Evolutionary conservation across 2,329 filamentous ascomycete genomes (phyloP).

Genomic region (Neofusicoccum sp.): DNA sequence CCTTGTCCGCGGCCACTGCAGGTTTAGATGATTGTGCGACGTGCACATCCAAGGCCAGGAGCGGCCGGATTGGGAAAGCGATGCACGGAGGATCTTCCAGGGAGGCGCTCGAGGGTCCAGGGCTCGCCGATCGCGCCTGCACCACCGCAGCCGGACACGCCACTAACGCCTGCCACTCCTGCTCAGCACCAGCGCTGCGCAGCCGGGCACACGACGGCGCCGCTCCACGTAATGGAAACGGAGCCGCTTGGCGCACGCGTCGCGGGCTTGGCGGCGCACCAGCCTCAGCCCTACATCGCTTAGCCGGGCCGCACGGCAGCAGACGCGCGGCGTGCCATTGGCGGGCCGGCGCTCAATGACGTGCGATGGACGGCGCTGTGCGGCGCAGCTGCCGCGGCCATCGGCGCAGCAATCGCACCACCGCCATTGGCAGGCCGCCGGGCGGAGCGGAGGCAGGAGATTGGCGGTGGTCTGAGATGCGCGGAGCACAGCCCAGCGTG

Average conservation of each 20-base stretch:
- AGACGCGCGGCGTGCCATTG: not conserved
- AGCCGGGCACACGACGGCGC: no score
- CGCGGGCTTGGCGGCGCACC: not conserved
- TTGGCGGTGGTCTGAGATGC: constrained; percentile 1
- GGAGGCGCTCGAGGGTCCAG: no score
- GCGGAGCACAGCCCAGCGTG: constrained; percentile 11
- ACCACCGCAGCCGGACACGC: no score
- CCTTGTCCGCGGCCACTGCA: no score
- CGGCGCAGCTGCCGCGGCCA: not conserved
- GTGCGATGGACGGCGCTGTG: not conserved
- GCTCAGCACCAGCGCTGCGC: no score
- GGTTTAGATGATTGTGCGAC: no score
- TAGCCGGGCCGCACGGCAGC: constrained; percentile 13
- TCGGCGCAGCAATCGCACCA: not conserved
- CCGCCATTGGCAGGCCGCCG: not conserved
- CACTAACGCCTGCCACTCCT: no score
- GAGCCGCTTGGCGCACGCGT: not conserved
- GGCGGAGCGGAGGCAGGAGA: not conserved
- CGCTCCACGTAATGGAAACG: no score
- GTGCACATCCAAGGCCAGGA: no score
- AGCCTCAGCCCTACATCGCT: constrained; percentile 4
- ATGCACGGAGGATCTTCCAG: no score
- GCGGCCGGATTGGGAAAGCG: no score
- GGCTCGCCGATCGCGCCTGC: no score
- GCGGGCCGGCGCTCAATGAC: not conserved